These are phyloP conservation scores for Wakefieldia striispora DNA, from an alignment of 768 basidiomycete genomes.

Conservation along the genomic window DNA sequence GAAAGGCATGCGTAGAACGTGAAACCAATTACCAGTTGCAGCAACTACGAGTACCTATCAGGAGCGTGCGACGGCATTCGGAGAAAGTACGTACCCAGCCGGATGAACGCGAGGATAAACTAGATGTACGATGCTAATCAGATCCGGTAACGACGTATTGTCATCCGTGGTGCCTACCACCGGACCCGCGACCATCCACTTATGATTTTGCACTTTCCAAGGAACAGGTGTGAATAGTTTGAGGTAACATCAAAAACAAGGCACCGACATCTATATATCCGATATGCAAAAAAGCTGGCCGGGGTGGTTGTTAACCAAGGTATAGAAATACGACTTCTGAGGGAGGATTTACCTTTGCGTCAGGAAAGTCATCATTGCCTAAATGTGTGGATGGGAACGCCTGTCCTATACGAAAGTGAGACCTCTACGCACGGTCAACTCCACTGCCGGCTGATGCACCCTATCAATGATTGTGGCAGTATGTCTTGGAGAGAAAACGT, in stretches of 20 bases:
- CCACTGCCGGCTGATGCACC: constrained; percentile 15
- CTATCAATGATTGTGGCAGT: neutral
- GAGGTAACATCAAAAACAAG: neutral
- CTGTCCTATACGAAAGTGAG: neutral
- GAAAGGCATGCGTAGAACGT: neutral
- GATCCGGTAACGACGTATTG: neutral
- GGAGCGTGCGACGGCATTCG: neutral
- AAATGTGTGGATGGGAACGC: neutral
- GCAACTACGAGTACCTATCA: constrained; percentile 8
- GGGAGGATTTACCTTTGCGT: constrained; percentile 15
- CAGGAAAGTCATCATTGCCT: constrained; percentile 28
- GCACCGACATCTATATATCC: constrained; percentile 24
- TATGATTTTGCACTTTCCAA: constrained; percentile 14
- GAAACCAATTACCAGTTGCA: constrained; percentile 15
- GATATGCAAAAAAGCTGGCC: constrained; percentile 25
- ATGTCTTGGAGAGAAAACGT: neutral
- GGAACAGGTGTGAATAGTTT: neutral
- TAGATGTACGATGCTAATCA: constrained; percentile 4
- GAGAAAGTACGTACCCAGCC: constrained; percentile 13
- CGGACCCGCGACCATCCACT: constrained; percentile 10
- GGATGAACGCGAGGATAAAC: constrained; percentile 15
- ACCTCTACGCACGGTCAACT: constrained; percentile 17
- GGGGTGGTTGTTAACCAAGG: neutral
- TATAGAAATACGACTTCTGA: no score
- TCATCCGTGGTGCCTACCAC: constrained; percentile 10